Percentiles rank a stretch among this genome's conserved stretches.
phyloP scores from a whole-genome alignment of 345 rosid species.

The Barbarea vulgaris region DNA sequence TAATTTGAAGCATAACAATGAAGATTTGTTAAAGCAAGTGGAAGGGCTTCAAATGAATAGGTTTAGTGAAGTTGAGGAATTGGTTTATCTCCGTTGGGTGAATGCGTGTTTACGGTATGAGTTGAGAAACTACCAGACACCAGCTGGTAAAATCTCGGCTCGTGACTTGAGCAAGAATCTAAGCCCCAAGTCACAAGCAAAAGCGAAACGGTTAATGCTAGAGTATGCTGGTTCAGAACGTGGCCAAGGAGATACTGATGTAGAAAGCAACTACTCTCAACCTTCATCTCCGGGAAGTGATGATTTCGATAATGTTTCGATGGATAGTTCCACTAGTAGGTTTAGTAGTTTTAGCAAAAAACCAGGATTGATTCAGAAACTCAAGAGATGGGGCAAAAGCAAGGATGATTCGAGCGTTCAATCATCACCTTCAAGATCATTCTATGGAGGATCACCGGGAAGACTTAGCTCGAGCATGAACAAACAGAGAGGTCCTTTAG shows the following conservation, averaged over 20 bases:
- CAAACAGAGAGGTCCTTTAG: slow-evolving; percentile 80
- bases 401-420: slow-evolving; percentile 80
- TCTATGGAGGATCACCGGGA: slow-evolving; percentile 75
- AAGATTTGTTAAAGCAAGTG: slow-evolving; percentile 90
- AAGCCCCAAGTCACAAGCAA: slow-evolving; percentile 88
- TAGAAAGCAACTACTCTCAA: slow-evolving; percentile 82
- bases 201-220: slow-evolving; percentile 79
- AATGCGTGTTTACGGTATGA: slow-evolving; percentile 96
- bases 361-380: slow-evolving; percentile 74
- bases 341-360: slow-evolving; percentile 77
- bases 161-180: slow-evolving; percentile 88
- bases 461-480: slow-evolving; percentile 63
- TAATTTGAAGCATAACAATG: slow-evolving; percentile 74
- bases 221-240: slow-evolving; percentile 95
- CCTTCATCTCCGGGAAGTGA: slow-evolving; percentile 96
- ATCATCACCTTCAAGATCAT: slow-evolving; percentile 75
- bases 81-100: slow-evolving; percentile 98
- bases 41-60: slow-evolving; percentile 98
- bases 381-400: slow-evolving; percentile 88
- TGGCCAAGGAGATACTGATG: slow-evolving; percentile 92
- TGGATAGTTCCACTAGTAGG: slow-evolving; percentile 80
- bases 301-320: slow-evolving; percentile 81
- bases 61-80: slow-evolving; percentile 97
- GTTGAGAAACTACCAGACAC: slow-evolving; percentile 86
- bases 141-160: slow-evolving; percentile 82